These are phyloP conservation scores for Boletus huronensis DNA, from an alignment of 768 basidiomycete species.

Conservation along the genomic window DNA sequence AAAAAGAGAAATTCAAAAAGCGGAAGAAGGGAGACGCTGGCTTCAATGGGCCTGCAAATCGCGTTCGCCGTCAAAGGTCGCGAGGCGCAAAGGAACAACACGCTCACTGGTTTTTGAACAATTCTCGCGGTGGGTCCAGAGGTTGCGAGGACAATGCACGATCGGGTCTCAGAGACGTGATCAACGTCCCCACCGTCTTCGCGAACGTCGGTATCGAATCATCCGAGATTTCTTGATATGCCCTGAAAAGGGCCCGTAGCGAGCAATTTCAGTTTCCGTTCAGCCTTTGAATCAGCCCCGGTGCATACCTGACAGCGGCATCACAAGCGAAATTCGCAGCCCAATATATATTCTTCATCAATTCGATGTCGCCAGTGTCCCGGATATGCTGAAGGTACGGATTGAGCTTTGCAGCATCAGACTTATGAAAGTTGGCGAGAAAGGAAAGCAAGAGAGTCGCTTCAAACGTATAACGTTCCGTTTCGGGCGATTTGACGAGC, in stretches of 20 bases:
- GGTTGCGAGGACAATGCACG: conserved; percentile 47
- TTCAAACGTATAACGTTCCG: conserved; percentile 56
- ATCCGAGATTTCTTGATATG: conserved; percentile 53
- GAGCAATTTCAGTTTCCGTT: not conserved
- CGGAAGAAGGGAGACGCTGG: conserved; percentile 54
- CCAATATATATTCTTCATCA: conserved; percentile 59
- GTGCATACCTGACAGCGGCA: conserved; percentile 46
- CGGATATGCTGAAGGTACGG: conserved; percentile 56
- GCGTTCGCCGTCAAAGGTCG: not conserved
- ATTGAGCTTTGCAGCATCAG: conserved; percentile 67
- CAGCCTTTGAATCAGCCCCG: not conserved
- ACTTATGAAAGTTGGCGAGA: conserved; percentile 69
- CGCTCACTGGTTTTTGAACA: conserved; percentile 56
- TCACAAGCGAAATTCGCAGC: conserved; percentile 51
- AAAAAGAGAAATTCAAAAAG: conserved; percentile 57
- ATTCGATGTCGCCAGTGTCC: conserved; percentile 42
- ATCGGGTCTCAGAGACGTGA: conserved; percentile 52
- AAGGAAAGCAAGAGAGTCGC: conserved; percentile 57
- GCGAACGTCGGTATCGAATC: conserved; percentile 50
- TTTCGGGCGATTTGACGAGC: conserved; percentile 56
- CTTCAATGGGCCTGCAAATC: conserved; percentile 57
- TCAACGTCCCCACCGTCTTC: conserved; percentile 49
- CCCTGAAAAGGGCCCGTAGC: conserved; percentile 32
- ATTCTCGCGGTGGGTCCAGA: conserved; percentile 46
- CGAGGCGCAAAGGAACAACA: not conserved